A percentile compares a stretch with the other conserved stretches of the same genome.
phyloP scores from a whole-genome alignment of 1,139 yeast genomes.

The Kluyveromyces sp. region DNA sequence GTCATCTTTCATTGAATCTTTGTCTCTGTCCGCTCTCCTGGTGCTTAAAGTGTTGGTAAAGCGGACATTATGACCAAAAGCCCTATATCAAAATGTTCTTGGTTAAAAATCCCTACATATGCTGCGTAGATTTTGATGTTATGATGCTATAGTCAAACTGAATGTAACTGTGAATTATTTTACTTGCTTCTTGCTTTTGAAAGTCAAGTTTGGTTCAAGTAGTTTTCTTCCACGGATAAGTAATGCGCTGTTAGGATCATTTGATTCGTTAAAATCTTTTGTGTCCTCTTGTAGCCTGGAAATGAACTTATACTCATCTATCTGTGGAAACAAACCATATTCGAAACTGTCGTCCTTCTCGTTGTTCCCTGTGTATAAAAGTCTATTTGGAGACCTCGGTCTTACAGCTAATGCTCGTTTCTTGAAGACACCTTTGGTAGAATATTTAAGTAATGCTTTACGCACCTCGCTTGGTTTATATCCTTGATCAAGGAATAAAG shows the following conservation, averaged over 20 bases:
- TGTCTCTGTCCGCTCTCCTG: neutral
- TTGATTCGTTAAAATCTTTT: neutral
- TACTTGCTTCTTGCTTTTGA: neutral
- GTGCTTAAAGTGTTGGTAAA: neutral
- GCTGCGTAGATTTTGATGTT: neutral
- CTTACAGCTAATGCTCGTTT: constrained; percentile 31
- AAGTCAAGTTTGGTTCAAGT: constrained; percentile 1
- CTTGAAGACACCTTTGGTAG: constrained; percentile 32
- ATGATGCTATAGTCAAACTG: neutral
- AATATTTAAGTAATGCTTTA: constrained; percentile 33
- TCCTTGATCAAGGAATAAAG: constrained; percentile 58
- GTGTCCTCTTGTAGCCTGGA: neutral
- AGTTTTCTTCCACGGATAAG: neutral
- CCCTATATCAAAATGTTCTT: too few species aligned
- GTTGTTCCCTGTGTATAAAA: constrained; percentile 36
- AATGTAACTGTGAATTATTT: neutral
- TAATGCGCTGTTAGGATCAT: neutral
- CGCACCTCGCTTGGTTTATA: constrained; percentile 37
- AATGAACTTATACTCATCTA: constrained; percentile 15
- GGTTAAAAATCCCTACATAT: neutral
- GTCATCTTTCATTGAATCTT: neutral
- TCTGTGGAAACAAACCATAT: constrained; percentile 18
- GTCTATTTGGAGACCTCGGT: constrained; percentile 41
- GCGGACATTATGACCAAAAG: neutral
- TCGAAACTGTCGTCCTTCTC: constrained; percentile 28